Conservation (phyloP, 2,329 filamentous ascomycete genomes). For the Leptographium procerum region DNA sequence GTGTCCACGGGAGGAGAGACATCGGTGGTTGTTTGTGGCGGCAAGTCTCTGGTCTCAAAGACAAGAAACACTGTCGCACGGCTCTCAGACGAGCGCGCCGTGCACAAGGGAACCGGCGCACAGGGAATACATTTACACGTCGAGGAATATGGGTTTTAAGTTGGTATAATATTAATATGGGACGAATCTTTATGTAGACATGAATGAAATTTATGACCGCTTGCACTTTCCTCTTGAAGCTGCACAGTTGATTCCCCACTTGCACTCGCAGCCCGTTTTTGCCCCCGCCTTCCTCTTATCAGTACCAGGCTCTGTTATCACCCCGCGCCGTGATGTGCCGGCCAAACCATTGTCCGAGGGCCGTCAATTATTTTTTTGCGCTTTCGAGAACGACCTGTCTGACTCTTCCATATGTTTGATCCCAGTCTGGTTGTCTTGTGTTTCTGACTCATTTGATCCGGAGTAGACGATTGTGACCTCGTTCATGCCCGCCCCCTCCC, state of each 20-base stretch:
- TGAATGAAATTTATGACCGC: neutral
- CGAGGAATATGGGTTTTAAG: constrained; percentile 40
- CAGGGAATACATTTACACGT: constrained; percentile 51
- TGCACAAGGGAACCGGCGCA: constrained; percentile 53
- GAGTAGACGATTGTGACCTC: too few species aligned
- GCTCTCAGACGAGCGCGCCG: constrained; percentile 48
- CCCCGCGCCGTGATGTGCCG: neutral
- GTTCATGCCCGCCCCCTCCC: neutral
- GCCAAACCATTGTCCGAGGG: constrained; percentile 7
- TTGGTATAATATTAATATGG: neutral
- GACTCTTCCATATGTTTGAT: neutral
- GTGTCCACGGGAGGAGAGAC: constrained; percentile 50
- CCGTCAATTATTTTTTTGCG: neutral
- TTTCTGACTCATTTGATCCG: neutral
- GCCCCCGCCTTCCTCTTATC: neutral
- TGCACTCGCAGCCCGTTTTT: too few species aligned
- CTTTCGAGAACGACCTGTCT: neutral
- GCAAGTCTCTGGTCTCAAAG: constrained; percentile 39
- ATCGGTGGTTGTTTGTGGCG: constrained; percentile 49
- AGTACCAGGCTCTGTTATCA: neutral
- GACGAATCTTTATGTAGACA: neutral
- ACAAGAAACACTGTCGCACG: constrained; percentile 44
- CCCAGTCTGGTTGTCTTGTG: neutral
- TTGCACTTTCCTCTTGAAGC: neutral
- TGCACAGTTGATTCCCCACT: neutral